These are phyloP conservation scores for Penicillium desertorum DNA, from an alignment of 495 filamentous ascomycete genomes.

Conservation along the genomic window DNA sequence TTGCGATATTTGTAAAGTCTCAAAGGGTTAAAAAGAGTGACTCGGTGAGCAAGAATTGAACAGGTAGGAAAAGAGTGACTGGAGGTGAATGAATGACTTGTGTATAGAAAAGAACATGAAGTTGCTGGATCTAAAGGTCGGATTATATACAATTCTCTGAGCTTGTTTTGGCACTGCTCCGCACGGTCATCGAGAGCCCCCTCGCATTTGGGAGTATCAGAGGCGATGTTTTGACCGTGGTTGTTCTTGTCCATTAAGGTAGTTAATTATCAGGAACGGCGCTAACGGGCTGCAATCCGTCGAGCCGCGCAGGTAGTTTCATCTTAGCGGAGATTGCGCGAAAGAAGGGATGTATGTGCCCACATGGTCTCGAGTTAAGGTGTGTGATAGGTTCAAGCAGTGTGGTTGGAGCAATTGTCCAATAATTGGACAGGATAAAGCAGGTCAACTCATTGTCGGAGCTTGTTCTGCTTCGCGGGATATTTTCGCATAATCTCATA, in stretches of 20 bases:
- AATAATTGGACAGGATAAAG: constrained; percentile 7
- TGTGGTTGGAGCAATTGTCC: neutral
- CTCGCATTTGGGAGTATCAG: constrained; percentile 17
- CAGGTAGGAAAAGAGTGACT: constrained; percentile 26
- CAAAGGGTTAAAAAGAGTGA: constrained; percentile 29
- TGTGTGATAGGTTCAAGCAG: neutral
- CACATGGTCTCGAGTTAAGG: constrained; percentile 19
- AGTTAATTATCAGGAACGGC: constrained; percentile 19
- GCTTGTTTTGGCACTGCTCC: constrained; percentile 11
- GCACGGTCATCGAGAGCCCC: constrained; percentile 8
- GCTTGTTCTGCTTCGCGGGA: neutral
- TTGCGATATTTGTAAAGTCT: constrained; percentile 15
- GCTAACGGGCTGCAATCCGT: constrained; percentile 7
- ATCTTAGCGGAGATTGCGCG: constrained; percentile 1
- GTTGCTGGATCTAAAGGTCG: neutral
- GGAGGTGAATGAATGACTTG: constrained; percentile 28
- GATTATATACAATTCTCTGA: constrained; percentile 27
- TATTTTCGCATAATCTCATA: neutral
- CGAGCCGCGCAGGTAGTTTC: constrained; percentile 8
- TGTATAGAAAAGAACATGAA: constrained; percentile 7
- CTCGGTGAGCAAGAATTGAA: constrained; percentile 15
- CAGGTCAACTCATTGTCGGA: neutral
- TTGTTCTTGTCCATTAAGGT: constrained; percentile 10
- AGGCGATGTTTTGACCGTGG: constrained; percentile 14
- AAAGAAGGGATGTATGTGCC: constrained; percentile 14